A percentile compares a stretch with the other conserved stretches of the same genome.
phyloP scores from a whole-genome alignment of 208 protist genomes.

The Acanthamoeba lenticulata region DNA sequence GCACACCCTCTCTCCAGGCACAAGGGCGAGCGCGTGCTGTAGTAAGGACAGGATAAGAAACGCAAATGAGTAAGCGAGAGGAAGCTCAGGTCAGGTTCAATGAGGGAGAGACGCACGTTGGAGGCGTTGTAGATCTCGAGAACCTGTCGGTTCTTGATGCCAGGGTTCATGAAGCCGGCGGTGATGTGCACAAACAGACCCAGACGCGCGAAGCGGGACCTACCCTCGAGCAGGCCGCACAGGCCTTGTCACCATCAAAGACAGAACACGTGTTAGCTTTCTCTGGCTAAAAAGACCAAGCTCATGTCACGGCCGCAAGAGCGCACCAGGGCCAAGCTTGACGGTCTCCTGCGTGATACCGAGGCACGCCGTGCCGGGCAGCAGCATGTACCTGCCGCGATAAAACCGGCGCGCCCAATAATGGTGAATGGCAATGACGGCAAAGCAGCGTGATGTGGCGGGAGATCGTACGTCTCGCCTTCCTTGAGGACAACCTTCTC shows the following conservation, averaged over 20 bases:
- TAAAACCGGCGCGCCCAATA: background rate
- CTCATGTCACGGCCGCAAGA: too few relatives aligned
- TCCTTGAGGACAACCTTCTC: slow-evolving; percentile 66
- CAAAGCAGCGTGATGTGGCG: background rate
- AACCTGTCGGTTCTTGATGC: slow-evolving; percentile 74
- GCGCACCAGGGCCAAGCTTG: slow-evolving; percentile 6
- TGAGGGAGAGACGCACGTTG: slow-evolving; percentile 17
- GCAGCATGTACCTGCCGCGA: background rate
- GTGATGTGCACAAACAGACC: slow-evolving; percentile 78
- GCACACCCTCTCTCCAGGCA: slow-evolving; percentile 71
- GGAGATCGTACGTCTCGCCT: background rate
- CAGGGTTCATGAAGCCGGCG: slow-evolving; percentile 77
- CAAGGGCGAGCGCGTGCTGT: slow-evolving; percentile 47
- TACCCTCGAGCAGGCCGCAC: slow-evolving; percentile 66
- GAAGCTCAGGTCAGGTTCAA: background rate
- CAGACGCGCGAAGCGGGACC: slow-evolving; percentile 74
- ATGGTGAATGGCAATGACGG: background rate
- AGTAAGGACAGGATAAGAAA: background rate
- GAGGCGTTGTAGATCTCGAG: slow-evolving; percentile 78
- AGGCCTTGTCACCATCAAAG: background rate
- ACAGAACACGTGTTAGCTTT: too few relatives aligned
- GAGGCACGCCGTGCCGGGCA: slow-evolving; percentile 50
- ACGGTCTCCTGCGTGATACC: slow-evolving; percentile 75
- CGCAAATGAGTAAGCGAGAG: too few relatives aligned
- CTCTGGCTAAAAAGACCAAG: too few relatives aligned